Evolutionary conservation across 305 asterid species (phyloP), one percentile per base, ranked within the genome.

Genomic region (Fraxinus floribunda): DNA sequence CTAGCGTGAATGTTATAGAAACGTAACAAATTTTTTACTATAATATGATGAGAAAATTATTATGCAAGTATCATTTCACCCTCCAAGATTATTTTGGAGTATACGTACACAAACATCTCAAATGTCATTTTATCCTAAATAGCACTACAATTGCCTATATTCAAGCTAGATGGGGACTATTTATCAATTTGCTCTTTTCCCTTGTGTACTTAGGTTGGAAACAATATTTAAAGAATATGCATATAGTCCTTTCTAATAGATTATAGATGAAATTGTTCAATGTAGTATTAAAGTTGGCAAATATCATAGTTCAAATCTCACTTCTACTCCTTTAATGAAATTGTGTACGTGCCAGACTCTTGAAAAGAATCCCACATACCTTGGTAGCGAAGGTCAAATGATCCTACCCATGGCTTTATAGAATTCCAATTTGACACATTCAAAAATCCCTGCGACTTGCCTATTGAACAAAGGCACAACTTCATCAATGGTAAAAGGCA

Each of bases 361-460:
- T 52, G 22, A 15, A 16, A 52, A 16, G 22, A 52, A 52, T 15
- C 20, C 34, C 13, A 66, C 32, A 2, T 29, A 20, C 7, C 39
- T 18, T 1, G 76, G 24, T 30, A 76, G 81, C 74, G 74, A 38
- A 60, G 30, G 32, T 34, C 39, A 36, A 32, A 32, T 32, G 81
- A 85, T 78, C 87, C 82, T 9, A 78, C 82, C 34, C 76, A 83
- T 24, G 88, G 84, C 46, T 85, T 85, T 52, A 46, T 44, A 30
- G 38, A 79, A 1, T 80, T 32, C 79, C 87, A 5, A 9, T 46
- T 85, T 9, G 78, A 82, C 29, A 78, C 20, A 80, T 87, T 26
- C 88, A 85, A 36, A 86, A 83, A 79, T 49, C 87, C 89, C 6
- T 84, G 49, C 46, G 68, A 84, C 60, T 78, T 88, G 0, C 85